These are phyloP conservation scores for Brasenia schreberi DNA, from an alignment of 164 flowering plant genomes.

Conservation along the genomic window DNA sequence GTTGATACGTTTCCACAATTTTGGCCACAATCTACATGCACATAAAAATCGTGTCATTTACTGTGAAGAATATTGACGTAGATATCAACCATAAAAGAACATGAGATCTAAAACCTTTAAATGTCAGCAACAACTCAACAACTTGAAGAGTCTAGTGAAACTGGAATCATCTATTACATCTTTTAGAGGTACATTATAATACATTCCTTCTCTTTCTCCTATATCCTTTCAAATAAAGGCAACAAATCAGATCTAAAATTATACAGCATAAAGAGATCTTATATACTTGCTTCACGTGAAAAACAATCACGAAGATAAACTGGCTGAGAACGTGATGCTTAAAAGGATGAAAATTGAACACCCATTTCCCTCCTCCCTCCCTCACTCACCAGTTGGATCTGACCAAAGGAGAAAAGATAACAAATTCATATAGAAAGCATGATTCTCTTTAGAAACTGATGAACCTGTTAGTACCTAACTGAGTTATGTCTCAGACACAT, in stretches of 20 bases:
- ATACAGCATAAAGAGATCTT: not conserved
- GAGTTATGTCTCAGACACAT: no score
- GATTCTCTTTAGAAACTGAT: no score
- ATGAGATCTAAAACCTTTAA: no score
- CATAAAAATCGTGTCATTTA: no score
- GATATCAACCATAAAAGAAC: no score
- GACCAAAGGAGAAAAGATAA: no score
- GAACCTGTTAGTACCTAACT: no score
- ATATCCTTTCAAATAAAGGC: constrained; percentile 49
- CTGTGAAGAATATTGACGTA: no score
- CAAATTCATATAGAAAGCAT: no score
- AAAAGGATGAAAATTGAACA: not conserved
- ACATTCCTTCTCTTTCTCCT: constrained; percentile 95
- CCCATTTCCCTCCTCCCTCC: no score
- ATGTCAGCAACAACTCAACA: constrained; percentile 33
- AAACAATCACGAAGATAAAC: not conserved
- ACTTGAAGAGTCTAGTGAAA: constrained; percentile 83
- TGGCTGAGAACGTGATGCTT: not conserved
- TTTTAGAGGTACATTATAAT: constrained; percentile 91
- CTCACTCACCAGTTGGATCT: no score
- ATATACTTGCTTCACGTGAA: not conserved
- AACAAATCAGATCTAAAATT: not conserved
- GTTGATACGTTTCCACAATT: constrained; percentile 85
- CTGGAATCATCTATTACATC: constrained; percentile 93
- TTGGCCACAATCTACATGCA: constrained; percentile 62